Base-by-base conservation (phyloP, 2,329 filamentous ascomycete genomes). In the Fusarium mundagurra region DNA sequence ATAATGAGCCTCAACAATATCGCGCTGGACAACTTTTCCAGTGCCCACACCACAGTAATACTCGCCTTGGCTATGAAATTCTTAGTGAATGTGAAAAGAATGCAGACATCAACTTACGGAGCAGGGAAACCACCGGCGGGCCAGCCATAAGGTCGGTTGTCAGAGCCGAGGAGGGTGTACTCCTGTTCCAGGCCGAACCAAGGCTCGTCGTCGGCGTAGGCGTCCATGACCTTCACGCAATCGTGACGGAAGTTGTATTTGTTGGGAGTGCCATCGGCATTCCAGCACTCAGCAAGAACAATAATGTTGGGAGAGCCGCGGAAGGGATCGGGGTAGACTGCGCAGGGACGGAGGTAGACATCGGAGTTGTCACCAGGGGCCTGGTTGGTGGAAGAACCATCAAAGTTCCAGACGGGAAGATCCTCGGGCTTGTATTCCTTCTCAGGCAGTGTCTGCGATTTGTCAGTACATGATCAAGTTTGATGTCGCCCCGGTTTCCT, bases 101-200 rank as follows among this genome's bases (percentile, higher is more conserved):
- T 8, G 4, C 18, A 44, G 13, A 20, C 24, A 5, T 7, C 4
- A 38, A 72, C 80, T 75, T 78, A 82, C 78, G 95, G 94, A 83
- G 93, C 95, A 75, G 95, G 95, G 92, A 92, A 97, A 81, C 94
- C 94, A 81, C 92, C 92, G 85, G 73, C 43, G 74, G 84, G 84
- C 84, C 84, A 85, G 86, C 96, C 96, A 81, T 95, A 98, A 63
- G 96, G 96, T 86, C 94, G 93, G 84, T 95, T 93, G 78, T 92
- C 90, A 78, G 91, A 86, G 81, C 96, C 95, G 78, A 98, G 81
- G 18, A 85, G 79, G 14, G 84, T 98, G 90, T 98, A 98, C 86
- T 98, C 96, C 84, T 98, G 96, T 84, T 98, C 96, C 24, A 99
- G 92, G 86, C 96, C 96, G 86, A 98, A 99, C 96, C 96, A 98